Evolutionary conservation across 768 basidiomycete species (phyloP).

Genomic region (Daedaleopsis nitida): DNA sequence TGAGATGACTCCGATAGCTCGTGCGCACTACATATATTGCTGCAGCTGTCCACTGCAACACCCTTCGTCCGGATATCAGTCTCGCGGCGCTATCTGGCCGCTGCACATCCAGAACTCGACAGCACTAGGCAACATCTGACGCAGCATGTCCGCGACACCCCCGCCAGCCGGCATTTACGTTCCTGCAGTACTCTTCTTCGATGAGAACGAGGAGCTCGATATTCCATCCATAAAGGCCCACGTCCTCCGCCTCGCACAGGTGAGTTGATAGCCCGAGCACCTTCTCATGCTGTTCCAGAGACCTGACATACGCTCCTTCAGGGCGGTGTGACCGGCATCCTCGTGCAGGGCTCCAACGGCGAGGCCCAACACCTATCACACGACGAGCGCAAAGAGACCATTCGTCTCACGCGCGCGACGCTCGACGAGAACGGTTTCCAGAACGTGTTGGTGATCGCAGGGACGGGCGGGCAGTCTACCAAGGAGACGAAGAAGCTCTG

Average conservation of each 20-base stretch:
- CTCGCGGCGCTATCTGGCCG: too few species aligned
- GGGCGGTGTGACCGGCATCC: constrained; percentile 73
- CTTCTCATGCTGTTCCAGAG: neutral
- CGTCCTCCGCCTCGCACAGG: constrained; percentile 71
- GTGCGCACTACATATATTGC: neutral
- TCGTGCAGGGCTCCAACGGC: constrained; percentile 75
- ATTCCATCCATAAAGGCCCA: constrained; percentile 66
- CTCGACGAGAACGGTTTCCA: constrained; percentile 73
- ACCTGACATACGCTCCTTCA: constrained; percentile 25
- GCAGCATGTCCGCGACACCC: constrained; percentile 29
- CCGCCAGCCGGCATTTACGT: constrained; percentile 76
- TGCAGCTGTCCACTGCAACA: neutral
- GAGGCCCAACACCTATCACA: constrained; percentile 78
- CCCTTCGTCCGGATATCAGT: neutral
- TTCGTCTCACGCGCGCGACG: constrained; percentile 66
- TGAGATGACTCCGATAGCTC: constrained; percentile 6
- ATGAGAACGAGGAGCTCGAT: constrained; percentile 71
- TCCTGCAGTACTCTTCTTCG: constrained; percentile 76
- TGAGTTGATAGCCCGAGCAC: constrained; percentile 30
- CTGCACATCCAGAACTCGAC: neutral
- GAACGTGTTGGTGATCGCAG: constrained; percentile 72
- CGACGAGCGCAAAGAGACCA: constrained; percentile 66
- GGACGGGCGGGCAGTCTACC: constrained; percentile 82
- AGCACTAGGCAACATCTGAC: neutral
- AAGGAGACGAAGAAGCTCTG: constrained; percentile 74